Evolutionary conservation across 768 basidiomycete genomes (phyloP).

Genomic region (Filobasidium wieringae): DNA sequence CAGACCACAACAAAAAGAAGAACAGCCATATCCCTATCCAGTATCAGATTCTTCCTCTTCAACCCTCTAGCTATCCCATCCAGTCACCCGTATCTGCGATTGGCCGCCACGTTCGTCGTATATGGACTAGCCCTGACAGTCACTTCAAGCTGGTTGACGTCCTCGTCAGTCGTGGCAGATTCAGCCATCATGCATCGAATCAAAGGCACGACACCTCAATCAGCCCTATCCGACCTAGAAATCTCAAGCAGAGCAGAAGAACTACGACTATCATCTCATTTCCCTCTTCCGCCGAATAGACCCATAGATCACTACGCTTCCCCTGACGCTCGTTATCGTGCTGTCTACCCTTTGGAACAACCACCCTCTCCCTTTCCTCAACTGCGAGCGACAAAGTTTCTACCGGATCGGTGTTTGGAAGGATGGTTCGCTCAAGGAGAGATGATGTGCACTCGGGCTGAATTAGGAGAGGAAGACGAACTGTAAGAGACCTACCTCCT

Average conservation of each 20-base stretch:
- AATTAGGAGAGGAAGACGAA: constrained; percentile 29
- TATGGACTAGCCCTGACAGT: constrained; percentile 4
- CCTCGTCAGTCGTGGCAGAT: background rate
- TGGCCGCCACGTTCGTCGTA: background rate
- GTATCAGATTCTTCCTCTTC: background rate
- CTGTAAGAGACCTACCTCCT: constrained; percentile 2
- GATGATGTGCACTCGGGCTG: constrained; percentile 22
- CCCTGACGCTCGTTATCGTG: constrained; percentile 20
- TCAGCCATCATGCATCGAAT: background rate
- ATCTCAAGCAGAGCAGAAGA: background rate
- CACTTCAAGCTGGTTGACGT: background rate
- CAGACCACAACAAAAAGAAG: too few species aligned
- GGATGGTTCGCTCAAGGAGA: constrained; percentile 35
- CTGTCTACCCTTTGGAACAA: constrained; percentile 22
- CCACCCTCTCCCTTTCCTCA: constrained; percentile 29
- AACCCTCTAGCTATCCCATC: constrained; percentile 8
- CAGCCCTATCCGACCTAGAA: background rate
- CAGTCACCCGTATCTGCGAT: constrained; percentile 1
- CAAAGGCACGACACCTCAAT: background rate
- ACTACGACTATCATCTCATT: constrained; percentile 14
- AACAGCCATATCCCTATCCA: background rate
- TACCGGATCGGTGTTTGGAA: constrained; percentile 27
- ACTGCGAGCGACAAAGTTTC: constrained; percentile 26
- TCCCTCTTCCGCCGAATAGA: constrained; percentile 23
- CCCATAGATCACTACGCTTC: constrained; percentile 24